Evolutionary conservation across 768 basidiomycete genomes (phyloP).

Genomic region (Leccinum subgranulosum): DNA sequence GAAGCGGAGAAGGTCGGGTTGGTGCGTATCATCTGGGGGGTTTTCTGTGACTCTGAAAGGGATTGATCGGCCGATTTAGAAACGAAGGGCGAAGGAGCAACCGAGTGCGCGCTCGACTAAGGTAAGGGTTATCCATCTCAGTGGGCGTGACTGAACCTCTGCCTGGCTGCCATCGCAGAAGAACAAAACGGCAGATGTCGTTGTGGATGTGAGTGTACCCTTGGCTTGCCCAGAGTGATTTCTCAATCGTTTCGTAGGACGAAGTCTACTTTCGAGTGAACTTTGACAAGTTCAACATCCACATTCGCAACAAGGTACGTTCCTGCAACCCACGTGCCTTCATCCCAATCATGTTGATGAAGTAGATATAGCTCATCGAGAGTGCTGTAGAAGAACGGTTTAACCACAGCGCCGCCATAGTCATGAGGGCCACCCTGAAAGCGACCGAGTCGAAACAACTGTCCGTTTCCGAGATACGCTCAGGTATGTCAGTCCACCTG

Average conservation of each 20-base stretch:
- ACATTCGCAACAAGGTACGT: conserved; percentile 81
- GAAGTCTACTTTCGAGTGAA: conserved; percentile 82
- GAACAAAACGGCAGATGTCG: conserved; percentile 47
- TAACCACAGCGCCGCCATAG: conserved; percentile 69
- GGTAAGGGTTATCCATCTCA: conserved; percentile 36
- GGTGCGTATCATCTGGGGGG: conserved; percentile 41
- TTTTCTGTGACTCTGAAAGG: background rate
- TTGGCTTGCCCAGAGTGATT: background rate
- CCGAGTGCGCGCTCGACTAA: conserved; percentile 47
- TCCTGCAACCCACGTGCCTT: background rate
- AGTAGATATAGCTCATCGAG: conserved; percentile 64
- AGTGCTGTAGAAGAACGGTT: conserved; percentile 74
- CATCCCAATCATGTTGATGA: conserved; percentile 10
- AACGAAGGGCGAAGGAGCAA: conserved; percentile 54
- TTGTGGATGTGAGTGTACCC: conserved; percentile 61
- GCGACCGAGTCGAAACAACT: conserved; percentile 65
- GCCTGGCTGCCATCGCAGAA: conserved; percentile 34
- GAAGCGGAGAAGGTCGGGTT: conserved; percentile 68
- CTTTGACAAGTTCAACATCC: conserved; percentile 76
- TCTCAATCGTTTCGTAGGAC: conserved; percentile 43
- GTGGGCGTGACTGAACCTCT: conserved; percentile 18
- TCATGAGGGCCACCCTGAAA: conserved; percentile 69
- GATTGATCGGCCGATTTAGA: conserved; percentile 43
- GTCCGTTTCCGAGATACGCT: conserved; percentile 56
- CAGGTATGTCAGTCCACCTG: conserved; percentile 42